Percentiles rank a stretch among this genome's conserved stretches.
Evolutionary conservation across 306 rosid species (phyloP).

Genomic region (Vachellia pachyceras): DNA sequence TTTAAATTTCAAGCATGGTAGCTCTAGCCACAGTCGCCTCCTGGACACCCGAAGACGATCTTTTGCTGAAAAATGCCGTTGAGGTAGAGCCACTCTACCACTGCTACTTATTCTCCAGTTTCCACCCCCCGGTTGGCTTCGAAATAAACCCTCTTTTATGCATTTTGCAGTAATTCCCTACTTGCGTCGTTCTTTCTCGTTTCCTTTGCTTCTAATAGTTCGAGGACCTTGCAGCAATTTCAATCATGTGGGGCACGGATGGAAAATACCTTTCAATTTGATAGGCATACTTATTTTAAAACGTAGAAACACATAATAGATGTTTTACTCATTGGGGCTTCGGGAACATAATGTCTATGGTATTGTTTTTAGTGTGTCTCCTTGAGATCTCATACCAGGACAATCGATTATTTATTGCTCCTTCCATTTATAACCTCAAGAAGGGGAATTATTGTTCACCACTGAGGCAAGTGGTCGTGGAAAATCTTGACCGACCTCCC

Average conservation of each 20-base stretch:
- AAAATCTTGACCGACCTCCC: neutral
- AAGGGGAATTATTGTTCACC: neutral
- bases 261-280: neutral
- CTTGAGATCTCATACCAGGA: neutral
- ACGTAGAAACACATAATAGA: neutral
- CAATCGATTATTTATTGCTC: neutral
- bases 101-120: slow-evolving; percentile 1
- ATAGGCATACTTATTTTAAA: no score
- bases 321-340: neutral
- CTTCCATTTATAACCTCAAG: neutral
- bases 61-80: slow-evolving; percentile 80
- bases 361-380: neutral
- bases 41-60: slow-evolving; percentile 86
- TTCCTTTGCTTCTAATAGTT: neutral
- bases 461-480: neutral
- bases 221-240: neutral
- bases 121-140: neutral
- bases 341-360: neutral
- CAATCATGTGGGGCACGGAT: neutral
- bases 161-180: neutral
- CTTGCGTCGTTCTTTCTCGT: slow-evolving; percentile 1
- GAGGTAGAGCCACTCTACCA: slow-evolving; percentile 58
- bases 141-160: neutral
- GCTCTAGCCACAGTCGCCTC: slow-evolving; percentile 64
- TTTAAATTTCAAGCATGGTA: slow-evolving; percentile 51